Evolutionary conservation across 2,329 filamentous ascomycete genomes (phyloP).

Genomic region (Ceratocystis cubensis): DNA sequence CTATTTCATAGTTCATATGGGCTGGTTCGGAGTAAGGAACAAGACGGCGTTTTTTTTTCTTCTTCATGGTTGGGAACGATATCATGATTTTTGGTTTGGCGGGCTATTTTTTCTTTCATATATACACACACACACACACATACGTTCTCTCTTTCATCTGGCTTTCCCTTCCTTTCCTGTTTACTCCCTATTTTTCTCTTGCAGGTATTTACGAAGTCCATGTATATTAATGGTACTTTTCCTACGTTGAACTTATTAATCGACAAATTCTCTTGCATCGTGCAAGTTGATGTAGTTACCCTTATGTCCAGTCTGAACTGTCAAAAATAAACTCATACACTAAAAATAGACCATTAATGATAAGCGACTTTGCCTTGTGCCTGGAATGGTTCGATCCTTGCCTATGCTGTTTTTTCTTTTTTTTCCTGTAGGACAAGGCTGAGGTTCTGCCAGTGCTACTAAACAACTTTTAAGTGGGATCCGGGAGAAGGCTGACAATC

Average conservation of each 20-base stretch:
- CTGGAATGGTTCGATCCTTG: slow-evolving; percentile 10
- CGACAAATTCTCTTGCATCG: neutral
- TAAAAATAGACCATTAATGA: neutral
- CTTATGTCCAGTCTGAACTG: neutral
- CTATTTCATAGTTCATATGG: neutral
- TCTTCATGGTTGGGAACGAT: neutral
- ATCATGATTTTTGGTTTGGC: neutral
- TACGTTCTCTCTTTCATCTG: neutral
- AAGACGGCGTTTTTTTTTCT: neutral
- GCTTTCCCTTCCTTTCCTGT: neutral
- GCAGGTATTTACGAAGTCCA: neutral
- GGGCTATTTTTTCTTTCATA: neutral
- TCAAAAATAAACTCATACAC: slow-evolving; percentile 1
- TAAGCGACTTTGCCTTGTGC: neutral
- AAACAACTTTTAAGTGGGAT: neutral
- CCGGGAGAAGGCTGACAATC: neutral
- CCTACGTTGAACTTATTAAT: neutral
- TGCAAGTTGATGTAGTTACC: neutral
- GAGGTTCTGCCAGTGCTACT: neutral
- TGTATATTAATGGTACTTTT: slow-evolving; percentile 6
- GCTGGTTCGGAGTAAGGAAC: neutral
- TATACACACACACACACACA: neutral
- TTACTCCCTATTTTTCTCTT: neutral
- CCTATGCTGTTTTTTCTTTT: neutral
- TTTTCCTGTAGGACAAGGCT: neutral